Evolutionary conservation across 345 rosid species (phyloP).

Genomic region (Linum lewisii): DNA sequence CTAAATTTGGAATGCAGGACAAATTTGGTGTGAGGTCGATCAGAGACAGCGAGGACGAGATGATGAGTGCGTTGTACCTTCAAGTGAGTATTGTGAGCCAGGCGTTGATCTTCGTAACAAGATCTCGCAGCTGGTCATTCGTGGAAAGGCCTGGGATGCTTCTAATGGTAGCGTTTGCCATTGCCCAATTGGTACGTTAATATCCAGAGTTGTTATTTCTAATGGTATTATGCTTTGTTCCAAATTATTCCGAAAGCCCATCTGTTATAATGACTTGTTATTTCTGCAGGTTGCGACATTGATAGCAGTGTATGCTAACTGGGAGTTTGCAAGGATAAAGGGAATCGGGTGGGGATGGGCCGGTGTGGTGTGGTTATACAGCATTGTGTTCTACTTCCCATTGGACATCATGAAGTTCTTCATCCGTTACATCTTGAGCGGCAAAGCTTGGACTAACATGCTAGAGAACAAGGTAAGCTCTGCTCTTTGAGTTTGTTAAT

Average conservation of each 20-base stretch:
- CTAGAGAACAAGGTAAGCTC: slow-evolving; percentile 4
- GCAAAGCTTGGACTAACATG: slow-evolving; percentile 3
- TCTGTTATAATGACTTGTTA: neutral
- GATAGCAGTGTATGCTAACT: slow-evolving; percentile 1
- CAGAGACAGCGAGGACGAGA: slow-evolving; percentile 2
- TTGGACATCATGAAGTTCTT: neutral
- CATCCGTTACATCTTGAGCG: slow-evolving; percentile 4
- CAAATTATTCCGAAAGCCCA: no score
- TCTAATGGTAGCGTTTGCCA: neutral
- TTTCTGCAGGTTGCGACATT: neutral
- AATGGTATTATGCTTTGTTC: neutral
- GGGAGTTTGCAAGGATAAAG: neutral
- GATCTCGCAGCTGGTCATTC: slow-evolving; percentile 5
- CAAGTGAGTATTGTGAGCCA: slow-evolving; percentile 6
- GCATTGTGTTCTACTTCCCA: neutral
- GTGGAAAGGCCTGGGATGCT: neutral
- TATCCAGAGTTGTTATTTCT: neutral
- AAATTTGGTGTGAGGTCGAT: neutral
- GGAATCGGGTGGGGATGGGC: slow-evolving; percentile 7
- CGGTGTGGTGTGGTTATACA: slow-evolving; percentile 1
- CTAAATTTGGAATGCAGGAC: neutral
- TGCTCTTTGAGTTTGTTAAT: no score
- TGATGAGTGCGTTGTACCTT: slow-evolving; percentile 6
- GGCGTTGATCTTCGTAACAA: neutral
- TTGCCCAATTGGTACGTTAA: neutral